Conservation (phyloP, 495 filamentous ascomycete species). For the Penicillium ucsense region DNA sequence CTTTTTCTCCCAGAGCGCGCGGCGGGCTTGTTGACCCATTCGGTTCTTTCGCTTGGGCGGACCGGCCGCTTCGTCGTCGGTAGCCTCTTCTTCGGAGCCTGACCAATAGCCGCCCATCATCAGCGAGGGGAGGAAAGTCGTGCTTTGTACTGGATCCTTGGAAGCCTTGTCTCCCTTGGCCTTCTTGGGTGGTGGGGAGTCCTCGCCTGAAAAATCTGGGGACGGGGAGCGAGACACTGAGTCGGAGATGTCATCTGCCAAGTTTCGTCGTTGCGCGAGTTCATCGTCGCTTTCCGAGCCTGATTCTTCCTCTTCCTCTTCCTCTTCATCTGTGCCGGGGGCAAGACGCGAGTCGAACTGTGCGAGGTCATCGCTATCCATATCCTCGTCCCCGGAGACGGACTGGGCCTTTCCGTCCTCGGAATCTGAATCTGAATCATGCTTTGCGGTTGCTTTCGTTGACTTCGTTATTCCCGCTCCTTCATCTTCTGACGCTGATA, state of each 20-base stretch:
- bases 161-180: constrained; percentile 29
- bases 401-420: constrained; percentile 12
- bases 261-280: background rate
- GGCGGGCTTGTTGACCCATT: constrained; percentile 77
- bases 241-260: constrained; percentile 15
- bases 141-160: constrained; percentile 39
- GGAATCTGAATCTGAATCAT: constrained; percentile 9
- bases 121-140: constrained; percentile 79
- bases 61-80: constrained; percentile 28
- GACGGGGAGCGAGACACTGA: constrained; percentile 32
- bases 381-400: constrained; percentile 23
- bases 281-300: constrained; percentile 23
- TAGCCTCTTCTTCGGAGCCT: constrained; percentile 64
- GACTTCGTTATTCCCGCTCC: background rate
- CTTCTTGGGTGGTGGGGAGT: constrained; percentile 33
- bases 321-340: constrained; percentile 38
- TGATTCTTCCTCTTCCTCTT: constrained; percentile 29
- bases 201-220: constrained; percentile 19
- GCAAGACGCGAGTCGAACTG: constrained; percentile 47
- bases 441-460: background rate
- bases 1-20: constrained; percentile 87
- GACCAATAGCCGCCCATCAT: constrained; percentile 85
- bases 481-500: constrained; percentile 10
- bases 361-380: constrained; percentile 31
- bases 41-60: constrained; percentile 61